Evolutionary conservation across 2,329 filamentous ascomycete genomes (phyloP).

Genomic region (Diaporthe capsici): DNA sequence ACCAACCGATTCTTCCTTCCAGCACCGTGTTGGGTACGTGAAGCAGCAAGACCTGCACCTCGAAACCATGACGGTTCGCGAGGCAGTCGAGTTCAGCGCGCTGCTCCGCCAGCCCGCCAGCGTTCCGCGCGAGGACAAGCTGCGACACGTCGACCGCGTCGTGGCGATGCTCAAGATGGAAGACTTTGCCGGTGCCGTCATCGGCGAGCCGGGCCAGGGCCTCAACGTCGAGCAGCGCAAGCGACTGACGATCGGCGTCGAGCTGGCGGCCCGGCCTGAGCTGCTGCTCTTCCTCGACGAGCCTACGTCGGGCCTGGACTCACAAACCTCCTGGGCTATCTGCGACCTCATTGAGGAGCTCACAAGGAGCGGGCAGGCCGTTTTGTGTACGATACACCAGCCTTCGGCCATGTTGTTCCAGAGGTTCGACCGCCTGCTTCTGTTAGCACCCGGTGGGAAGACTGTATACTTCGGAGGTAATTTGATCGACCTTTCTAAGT

Average conservation of each 20-base stretch:
- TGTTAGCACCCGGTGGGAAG: background rate
- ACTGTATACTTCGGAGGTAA: constrained; percentile 13
- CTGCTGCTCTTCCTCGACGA: constrained; percentile 71
- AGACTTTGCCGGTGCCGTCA: constrained; percentile 78
- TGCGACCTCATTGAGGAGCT: background rate
- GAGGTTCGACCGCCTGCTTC: constrained; percentile 1
- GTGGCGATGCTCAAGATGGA: constrained; percentile 53
- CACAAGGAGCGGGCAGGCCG: background rate
- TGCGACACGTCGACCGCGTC: background rate
- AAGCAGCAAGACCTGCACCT: constrained; percentile 81
- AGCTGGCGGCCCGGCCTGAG: constrained; percentile 73
- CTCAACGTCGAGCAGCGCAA: constrained; percentile 68
- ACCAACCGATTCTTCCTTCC: background rate
- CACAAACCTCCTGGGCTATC: constrained; percentile 70
- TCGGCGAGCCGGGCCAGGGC: constrained; percentile 76
- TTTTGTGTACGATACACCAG: constrained; percentile 4
- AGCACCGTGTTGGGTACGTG: constrained; percentile 67
- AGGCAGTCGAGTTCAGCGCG: constrained; percentile 77
- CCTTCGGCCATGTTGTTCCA: background rate
- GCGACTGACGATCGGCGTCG: constrained; percentile 72
- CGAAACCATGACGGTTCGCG: constrained; percentile 77
- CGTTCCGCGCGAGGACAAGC: constrained; percentile 52
- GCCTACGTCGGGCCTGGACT: constrained; percentile 64
- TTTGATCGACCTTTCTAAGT: background rate
- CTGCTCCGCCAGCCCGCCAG: constrained; percentile 75